A percentile compares a stretch with the other conserved stretches of the same genome.
Evolutionary conservation across 805 yeast species (phyloP).

Genomic region (Barnettozyma wickerhamii): DNA sequence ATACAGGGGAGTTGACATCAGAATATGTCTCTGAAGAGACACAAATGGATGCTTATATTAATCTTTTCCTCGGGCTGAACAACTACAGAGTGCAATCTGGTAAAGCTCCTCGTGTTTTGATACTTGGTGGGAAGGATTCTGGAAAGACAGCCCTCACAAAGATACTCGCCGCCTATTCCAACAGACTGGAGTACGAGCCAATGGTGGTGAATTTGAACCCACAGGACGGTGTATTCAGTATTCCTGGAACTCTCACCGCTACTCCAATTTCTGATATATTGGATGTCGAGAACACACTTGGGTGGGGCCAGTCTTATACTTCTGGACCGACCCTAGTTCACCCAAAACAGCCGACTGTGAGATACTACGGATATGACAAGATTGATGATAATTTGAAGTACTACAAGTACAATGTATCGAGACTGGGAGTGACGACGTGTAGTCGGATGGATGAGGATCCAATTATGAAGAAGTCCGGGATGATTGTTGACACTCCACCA

Average conservation of each 20-base stretch:
- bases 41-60: constrained; percentile 57
- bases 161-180: constrained; percentile 69
- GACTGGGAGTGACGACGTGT: constrained; percentile 32
- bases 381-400: constrained; percentile 45
- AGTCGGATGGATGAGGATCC: constrained; percentile 48
- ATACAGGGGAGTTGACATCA: constrained; percentile 37
- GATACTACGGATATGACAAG: constrained; percentile 68
- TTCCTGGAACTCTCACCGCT: constrained; percentile 84
- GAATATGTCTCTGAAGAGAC: constrained; percentile 73
- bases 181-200: constrained; percentile 65
- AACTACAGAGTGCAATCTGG: constrained; percentile 33
- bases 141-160: constrained; percentile 81
- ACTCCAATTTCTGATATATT: constrained; percentile 77
- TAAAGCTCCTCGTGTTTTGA: constrained; percentile 46
- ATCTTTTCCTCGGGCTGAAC: constrained; percentile 74
- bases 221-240: constrained; percentile 56
- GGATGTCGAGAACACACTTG: constrained; percentile 59
- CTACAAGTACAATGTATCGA: constrained; percentile 24
- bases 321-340: constrained; percentile 74
- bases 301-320: constrained; percentile 75
- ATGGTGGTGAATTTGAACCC: constrained; percentile 80
- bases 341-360: constrained; percentile 87
- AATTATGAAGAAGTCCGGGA: constrained; percentile 44
- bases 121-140: constrained; percentile 65
- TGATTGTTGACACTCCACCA: constrained; percentile 73